Conservation (phyloP, 805 yeast species). For the Monosporozyma unispora region DNA sequence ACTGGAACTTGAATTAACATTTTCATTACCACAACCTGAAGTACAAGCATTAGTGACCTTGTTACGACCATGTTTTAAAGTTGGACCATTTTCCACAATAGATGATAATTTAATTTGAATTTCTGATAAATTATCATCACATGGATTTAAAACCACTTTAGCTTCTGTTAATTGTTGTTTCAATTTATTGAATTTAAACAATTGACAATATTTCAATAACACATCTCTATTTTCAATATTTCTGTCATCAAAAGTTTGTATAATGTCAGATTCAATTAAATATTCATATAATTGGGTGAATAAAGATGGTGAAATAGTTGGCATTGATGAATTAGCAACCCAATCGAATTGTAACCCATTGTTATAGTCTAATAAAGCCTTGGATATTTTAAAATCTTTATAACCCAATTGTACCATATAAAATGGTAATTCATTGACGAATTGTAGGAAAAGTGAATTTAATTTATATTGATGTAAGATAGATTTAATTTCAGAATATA, state of each 20-base stretch:
- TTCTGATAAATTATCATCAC: constrained; percentile 35
- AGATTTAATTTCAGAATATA: background rate
- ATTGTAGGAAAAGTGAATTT: background rate
- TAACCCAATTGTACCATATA: background rate
- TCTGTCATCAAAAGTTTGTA: background rate
- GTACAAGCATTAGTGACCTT: constrained; percentile 23
- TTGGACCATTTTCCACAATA: constrained; percentile 4
- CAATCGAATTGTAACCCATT: background rate
- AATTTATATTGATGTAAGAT: background rate
- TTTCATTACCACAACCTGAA: background rate
- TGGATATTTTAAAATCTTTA: background rate
- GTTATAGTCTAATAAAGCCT: background rate
- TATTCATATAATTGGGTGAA: background rate
- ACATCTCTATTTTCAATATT: background rate
- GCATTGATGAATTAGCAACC: background rate
- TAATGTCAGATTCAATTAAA: background rate
- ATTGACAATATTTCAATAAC: constrained; percentile 60
- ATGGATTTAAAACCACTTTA: constrained; percentile 6
- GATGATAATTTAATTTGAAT: constrained; percentile 45
- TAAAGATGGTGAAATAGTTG: background rate
- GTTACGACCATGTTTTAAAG: constrained; percentile 8
- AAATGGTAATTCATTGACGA: background rate
- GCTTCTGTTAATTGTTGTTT: constrained; percentile 43
- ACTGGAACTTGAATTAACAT: background rate
- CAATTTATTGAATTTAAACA: constrained; percentile 62